Evolutionary conservation across 75 land plant species (phyloP), one percentile per base, ranked within the genome.

Genomic region (Selaginella moellendorffii): DNA sequence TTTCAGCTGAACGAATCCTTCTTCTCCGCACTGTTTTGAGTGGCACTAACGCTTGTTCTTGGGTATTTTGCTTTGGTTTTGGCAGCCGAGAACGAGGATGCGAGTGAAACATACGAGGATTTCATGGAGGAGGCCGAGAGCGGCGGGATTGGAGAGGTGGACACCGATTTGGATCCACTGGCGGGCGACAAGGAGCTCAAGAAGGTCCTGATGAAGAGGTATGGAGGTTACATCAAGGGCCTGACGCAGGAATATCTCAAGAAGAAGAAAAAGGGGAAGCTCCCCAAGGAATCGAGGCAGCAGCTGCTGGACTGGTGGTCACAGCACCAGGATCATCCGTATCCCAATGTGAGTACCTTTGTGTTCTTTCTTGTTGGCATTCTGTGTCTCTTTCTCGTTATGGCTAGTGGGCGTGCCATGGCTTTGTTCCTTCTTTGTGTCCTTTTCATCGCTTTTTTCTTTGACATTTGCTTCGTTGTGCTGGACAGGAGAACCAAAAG

Each of bases 201-300:
- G 61, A 79, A 85, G 9, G 72, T 65, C 30, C 78, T 87, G 36
- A 51, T 82, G 52, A 67, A 77, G 52, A 85, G 80, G 63, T 87
- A 79, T 53, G 65, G 92, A 26, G 82, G 81, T 24, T 75, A 78
- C 30, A 69, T 88, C 1, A 69, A 76, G 24, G 73, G 67, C 53
- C 70, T 88, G 31, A 85, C 78, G 70, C 76, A 75, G 27, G 89
- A 88, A 66, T 85, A 85, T 54, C 75, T 78, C 28, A 83, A 80
- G 68, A 86, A 77, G 67, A 80, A 83, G 70, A 87, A 87, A 75
- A 82, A 85, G 52, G 92, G 93, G 30, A 87, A 85, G 73, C 78
- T 88, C 2, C 89, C 93, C 0, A 78, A 72, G 25, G 81, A 85
- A 1, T 79, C 93, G 10, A 73, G 82, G 2, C 79, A 76, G 64